Conservation (phyloP, 208 protist genomes). For the Angomonas deanei region DNA sequence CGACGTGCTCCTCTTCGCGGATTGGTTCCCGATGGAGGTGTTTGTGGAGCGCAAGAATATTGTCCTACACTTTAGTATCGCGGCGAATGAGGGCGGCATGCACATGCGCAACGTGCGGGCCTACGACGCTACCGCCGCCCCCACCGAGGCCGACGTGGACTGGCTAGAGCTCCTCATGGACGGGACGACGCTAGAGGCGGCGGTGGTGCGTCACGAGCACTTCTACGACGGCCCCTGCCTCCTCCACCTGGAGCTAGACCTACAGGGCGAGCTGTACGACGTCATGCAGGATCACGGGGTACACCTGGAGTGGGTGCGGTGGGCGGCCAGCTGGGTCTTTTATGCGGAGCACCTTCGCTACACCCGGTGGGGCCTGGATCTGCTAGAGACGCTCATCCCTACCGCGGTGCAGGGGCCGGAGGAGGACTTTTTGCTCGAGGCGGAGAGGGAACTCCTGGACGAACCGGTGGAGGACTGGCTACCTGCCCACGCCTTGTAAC, state of each 20-base stretch:
- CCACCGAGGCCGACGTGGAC: neutral
- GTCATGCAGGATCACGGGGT: constrained; percentile 84
- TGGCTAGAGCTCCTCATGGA: neutral
- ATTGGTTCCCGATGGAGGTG: constrained; percentile 78
- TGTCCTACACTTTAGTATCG: constrained; percentile 74
- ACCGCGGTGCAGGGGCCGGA: constrained; percentile 35
- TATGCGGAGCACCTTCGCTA: constrained; percentile 71
- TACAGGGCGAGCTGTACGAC: constrained; percentile 83
- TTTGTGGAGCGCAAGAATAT: constrained; percentile 64
- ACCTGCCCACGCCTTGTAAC: constrained; percentile 23
- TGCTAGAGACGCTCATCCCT: constrained; percentile 70
- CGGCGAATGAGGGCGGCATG: constrained; percentile 67
- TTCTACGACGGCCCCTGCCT: constrained; percentile 83
- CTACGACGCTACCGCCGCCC: constrained; percentile 24
- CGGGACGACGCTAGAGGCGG: constrained; percentile 18
- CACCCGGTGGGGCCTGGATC: constrained; percentile 50
- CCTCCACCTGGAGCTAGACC: constrained; percentile 76
- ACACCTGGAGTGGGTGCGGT: constrained; percentile 62
- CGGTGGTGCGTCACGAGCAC: constrained; percentile 42
- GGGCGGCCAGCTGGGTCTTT: constrained; percentile 71
- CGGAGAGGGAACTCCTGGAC: constrained; percentile 41
- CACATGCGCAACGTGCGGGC: constrained; percentile 86
- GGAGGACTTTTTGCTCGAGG: constrained; percentile 53
- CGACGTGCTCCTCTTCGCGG: constrained; percentile 55
- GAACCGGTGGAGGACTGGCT: constrained; percentile 64